Evolutionary conservation across 768 basidiomycete genomes (phyloP), one percentile per base, ranked within the genome.

Genomic region (Leccinum aurantiacum): DNA sequence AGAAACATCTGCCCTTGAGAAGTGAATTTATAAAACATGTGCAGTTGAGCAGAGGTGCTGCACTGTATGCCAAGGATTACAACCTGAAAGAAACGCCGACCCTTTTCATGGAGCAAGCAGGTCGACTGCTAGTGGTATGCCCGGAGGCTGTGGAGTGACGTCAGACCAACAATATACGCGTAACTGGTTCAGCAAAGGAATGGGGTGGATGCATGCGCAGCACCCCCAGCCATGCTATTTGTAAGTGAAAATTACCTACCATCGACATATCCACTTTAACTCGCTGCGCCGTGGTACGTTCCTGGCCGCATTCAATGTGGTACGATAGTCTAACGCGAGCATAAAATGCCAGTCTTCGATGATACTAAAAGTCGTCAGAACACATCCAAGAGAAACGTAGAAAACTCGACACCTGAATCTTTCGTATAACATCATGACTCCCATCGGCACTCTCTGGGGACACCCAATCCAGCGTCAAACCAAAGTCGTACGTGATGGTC

Each of bases 401-500:
- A 54, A 38, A 25, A 54, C 8, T 49, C 1, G 2, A 50, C 14
- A 63, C 37, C 44, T 44, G 15, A 49, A 31, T 27, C 31, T 14
- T 2, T 37, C 49, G 57, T 6, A 63, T 54, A 54, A 27, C 22
- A 74, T 73, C 35, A 73, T 73, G 69, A 53, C 67, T 57, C 65
- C 67, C 31, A 53, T 69, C 31, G 71, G 72, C 41, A 69, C 64
- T 37, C 58, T 72, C 24, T 70, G 70, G 68, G 68, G 72, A 46
- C 19, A 59, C 44, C 11, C 53, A 27, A 33, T 49, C 13, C 72
- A 73, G 17, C 72, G 67, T 46, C 71, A 73, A 59, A 65, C 65
- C 15, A 72, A 66, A 69, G 58, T 62, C 35, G 71, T 74, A 58
- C 17, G 72, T 72, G 15, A 25, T 3, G 22, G 14, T 27, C 41